These are phyloP conservation scores for Piloderma croceum DNA, from an alignment of 768 basidiomycete species.

Conservation along the genomic window DNA sequence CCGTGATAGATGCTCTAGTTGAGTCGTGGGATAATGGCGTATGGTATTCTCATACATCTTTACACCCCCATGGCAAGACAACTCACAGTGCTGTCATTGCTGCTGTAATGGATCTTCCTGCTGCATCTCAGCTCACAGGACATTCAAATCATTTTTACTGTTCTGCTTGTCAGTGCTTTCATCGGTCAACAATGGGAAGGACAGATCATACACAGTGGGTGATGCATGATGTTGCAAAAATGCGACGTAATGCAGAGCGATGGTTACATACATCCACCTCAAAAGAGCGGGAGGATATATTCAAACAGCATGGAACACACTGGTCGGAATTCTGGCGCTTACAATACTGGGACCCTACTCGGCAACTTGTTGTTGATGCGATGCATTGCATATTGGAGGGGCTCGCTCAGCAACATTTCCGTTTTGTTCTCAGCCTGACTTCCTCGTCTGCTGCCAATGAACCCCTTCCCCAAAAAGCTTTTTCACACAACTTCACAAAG, in stretches of 20 bases:
- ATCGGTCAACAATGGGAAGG: no score
- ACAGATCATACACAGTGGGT: no score
- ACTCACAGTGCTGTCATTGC: no score
- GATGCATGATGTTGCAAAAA: conserved; percentile 8
- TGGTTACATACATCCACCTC: conserved; percentile 15
- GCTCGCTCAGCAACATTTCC: neutral
- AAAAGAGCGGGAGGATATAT: conserved; percentile 5
- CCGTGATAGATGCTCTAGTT: conserved; percentile 24
- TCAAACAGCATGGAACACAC: conserved; percentile 19
- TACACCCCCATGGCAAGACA: no score
- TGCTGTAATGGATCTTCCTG: no score
- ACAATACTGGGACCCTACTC: conserved; percentile 30
- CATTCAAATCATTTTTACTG: no score
- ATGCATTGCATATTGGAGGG: conserved; percentile 5
- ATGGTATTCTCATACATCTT: conserved; percentile 11
- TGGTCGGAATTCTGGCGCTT: conserved; percentile 27
- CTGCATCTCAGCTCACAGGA: no score
- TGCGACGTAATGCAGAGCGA: conserved; percentile 8
- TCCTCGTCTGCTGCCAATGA: no score
- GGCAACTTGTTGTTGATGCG: conserved; percentile 25
- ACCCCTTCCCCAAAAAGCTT: no score
- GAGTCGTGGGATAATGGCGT: conserved; percentile 16
- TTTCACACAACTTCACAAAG: no score
- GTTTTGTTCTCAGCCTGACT: no score
- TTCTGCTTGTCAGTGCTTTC: no score